These are phyloP conservation scores for Plasmodium inui DNA, from an alignment of 169 alveolate genomes.

Conservation along the genomic window DNA sequence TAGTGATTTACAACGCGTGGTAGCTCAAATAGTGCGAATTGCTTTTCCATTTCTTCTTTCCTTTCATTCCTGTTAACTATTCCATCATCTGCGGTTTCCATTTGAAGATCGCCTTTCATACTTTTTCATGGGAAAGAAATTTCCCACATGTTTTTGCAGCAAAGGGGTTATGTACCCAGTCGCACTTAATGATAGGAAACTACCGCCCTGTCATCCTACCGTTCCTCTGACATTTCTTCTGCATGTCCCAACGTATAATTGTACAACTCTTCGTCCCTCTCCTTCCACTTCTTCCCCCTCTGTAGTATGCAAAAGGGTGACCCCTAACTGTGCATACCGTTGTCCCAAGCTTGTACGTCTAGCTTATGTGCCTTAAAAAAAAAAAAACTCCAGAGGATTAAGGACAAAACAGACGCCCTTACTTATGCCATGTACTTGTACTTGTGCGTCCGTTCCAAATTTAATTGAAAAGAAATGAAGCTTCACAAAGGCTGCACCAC, in stretches of 20 bases:
- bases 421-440: background rate
- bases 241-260: background rate
- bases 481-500: constrained; percentile 13
- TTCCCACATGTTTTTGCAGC: background rate
- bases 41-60: background rate
- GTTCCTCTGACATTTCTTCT: background rate
- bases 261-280: background rate
- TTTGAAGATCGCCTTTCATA: background rate
- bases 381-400: background rate
- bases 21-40: background rate
- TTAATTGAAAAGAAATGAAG: background rate
- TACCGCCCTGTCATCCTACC: background rate
- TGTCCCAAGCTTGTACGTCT: background rate
- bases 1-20: background rate
- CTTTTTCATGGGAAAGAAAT: background rate
- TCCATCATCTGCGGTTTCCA: background rate
- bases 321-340: background rate
- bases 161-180: background rate
- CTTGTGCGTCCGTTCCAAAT: background rate
- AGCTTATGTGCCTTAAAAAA: background rate
- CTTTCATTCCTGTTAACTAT: background rate
- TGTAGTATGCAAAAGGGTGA: background rate
- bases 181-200: background rate
- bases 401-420: background rate
- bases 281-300: background rate